Conservation (phyloP, 345 rosid genomes). For the rapeseed (Brassica napus) region Da-Ae NC_063448.1:13309001-13309500, state of each 20-base stretch:
- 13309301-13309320: neutral
- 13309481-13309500: conserved; percentile 30
- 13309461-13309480: conserved; percentile 20
- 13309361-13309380: conserved; percentile 18
- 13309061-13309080: conserved; percentile 77
- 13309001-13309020: neutral
- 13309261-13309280: conserved; percentile 9
- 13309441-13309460: neutral
- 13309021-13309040: conserved; percentile 18
- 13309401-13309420: neutral
- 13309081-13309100: conserved; percentile 79
- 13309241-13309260: conserved; percentile 1
- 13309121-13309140: conserved; percentile 94
- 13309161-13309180: conserved; percentile 86
- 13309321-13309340: conserved; percentile 13
- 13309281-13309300: conserved; percentile 4
- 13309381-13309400: conserved; percentile 17
- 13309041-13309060: conserved; percentile 27
- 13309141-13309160: conserved; percentile 91
- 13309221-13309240: conserved; percentile 19
- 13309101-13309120: conserved; percentile 84
- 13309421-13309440: neutral
- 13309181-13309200: conserved; percentile 97
- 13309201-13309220: conserved; percentile 52
- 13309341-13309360: conserved; percentile 8